Base-by-base conservation (phyloP, 139 green algal genomes). In the Picochlorum sp. region DNA sequence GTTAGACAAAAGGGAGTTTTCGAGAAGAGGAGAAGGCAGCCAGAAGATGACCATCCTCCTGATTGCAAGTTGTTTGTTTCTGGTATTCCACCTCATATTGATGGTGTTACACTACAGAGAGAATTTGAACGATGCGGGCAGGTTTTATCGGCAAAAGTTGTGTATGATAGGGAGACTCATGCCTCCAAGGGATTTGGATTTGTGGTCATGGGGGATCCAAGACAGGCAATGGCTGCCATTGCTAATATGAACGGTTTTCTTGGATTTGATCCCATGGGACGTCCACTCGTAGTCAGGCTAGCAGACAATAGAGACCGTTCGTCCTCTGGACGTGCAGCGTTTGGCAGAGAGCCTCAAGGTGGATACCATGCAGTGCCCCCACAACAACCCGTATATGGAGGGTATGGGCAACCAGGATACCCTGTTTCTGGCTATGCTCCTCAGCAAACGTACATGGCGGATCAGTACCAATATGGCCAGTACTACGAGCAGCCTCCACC, bases 131-230 rank as follows among this genome's bases (percentile, higher is more conserved):
- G 23, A 24, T 81, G 71, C 23, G 79, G 80, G 54, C 38, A 64
- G 1, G 68, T 87, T 0, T 28, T 79, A 16, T 59, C 74, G 16
- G 65, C 55, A 14, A 73, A 70, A 45, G 51, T 84, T 34, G 83
- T 87, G 63, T 58, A 49, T 8, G 83, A 87, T 62, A 64, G 74
- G 4, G 69, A 80, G 3, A 86, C 81, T 1, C 62, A 66, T 3
- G 21, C 49, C 8, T 63, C 73, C 3, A 75, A 76, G 6, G 83
- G 83, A 49, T 89, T 79, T 49, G 83, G 64, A 13, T 89, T 89
- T 50, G 76, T 86, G 3, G 78, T 72, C 38, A 81, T 86, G 52
- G 52, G 45, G 66, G 62, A 69, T 49, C 28, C 59, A 3, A 24
- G 30, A 24, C 30, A 47, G 11, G 58, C 75, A n/a, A 45, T 55